A percentile compares a stretch with the other conserved stretches of the same genome.
phyloP scores from a whole-genome alignment of 2,329 filamentous ascomycete genomes.

The Zasmidium angulare region DNA sequence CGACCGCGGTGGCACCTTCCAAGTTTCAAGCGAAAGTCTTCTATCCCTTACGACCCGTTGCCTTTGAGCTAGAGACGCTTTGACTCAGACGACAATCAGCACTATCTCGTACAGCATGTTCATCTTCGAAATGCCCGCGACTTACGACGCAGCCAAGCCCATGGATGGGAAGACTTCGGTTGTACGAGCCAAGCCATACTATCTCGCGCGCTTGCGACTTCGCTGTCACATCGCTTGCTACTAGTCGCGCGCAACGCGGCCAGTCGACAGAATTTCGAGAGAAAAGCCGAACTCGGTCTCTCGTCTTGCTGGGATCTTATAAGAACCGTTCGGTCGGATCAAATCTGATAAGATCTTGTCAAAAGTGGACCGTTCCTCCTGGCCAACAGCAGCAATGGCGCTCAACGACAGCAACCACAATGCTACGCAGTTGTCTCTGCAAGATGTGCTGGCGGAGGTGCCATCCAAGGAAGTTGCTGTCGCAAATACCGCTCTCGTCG shows the following conservation, averaged over 20 bases:
- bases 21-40: neutral
- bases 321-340: neutral
- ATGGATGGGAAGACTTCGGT: neutral
- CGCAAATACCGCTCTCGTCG: neutral
- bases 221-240: conserved; percentile 1
- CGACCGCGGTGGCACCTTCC: neutral
- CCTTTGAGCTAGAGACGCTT: neutral
- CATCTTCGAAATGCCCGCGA: no score
- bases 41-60: neutral
- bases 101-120: no score
- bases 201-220: no score
- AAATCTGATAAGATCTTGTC: conserved; percentile 2
- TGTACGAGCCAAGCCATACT: neutral
- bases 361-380: neutral
- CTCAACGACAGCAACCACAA: neutral
- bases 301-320: neutral
- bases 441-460: neutral
- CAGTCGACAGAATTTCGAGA: neutral
- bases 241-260: neutral
- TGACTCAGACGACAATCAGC: no score
- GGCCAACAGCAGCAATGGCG: neutral
- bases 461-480: neutral
- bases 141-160: no score
- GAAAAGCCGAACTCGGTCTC: neutral
- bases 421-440: neutral